phyloP scores from a whole-genome alignment of 75 land plant species.

The Pinus tabuliformis region DNA sequence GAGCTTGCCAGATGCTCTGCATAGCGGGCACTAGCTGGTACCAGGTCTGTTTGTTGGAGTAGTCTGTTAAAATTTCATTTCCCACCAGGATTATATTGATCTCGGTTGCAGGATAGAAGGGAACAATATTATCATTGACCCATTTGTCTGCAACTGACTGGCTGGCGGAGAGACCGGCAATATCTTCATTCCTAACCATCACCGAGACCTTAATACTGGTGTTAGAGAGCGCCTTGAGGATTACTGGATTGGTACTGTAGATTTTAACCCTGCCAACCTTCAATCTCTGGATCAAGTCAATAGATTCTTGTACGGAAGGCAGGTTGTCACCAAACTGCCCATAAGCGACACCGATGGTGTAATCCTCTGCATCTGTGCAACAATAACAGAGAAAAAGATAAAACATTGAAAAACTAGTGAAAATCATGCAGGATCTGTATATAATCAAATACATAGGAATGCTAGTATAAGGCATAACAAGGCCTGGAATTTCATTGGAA shows the following conservation, averaged over 20 bases:
- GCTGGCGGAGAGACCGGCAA: constrained; percentile 42
- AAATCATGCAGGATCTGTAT: no score
- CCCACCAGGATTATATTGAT: constrained; percentile 80
- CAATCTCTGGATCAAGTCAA: constrained; percentile 48
- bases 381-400: no score
- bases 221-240: constrained; percentile 47
- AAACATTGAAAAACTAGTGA: no score
- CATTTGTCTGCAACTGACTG: constrained; percentile 43
- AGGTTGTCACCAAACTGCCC: constrained; percentile 73
- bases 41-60: constrained; percentile 35
- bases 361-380: constrained; percentile 25
- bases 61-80: constrained; percentile 63
- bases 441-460: no score
- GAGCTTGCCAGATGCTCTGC: constrained; percentile 32
- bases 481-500: no score
- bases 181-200: constrained; percentile 65
- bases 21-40: constrained; percentile 68
- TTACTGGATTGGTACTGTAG: constrained; percentile 65
- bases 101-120: constrained; percentile 45
- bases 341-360: constrained; percentile 59
- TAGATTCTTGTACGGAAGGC: constrained; percentile 44
- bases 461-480: no score
- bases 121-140: constrained; percentile 56
- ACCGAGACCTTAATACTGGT: constrained; percentile 54
- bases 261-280: constrained; percentile 59